Conservation (phyloP, 257 asterid genomes). For the Capsicum baccatum region DNA sequence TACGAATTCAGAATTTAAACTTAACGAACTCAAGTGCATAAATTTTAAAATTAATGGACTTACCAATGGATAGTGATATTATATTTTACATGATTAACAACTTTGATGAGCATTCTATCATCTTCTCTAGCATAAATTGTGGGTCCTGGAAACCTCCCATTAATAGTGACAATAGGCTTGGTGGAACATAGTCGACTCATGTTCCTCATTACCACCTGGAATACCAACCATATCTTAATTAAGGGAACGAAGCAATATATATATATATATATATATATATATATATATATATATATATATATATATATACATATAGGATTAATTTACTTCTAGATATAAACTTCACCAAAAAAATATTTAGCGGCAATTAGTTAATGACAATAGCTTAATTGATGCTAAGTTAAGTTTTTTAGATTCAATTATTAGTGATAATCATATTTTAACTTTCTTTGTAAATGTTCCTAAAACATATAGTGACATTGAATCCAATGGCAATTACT, state of each 20-base stretch:
- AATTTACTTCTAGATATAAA: too few species aligned
- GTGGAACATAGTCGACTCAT: constrained; percentile 64
- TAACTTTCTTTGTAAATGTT: too few species aligned
- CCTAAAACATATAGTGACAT: too few species aligned
- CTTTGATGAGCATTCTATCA: constrained; percentile 68
- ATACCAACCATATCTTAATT: not conserved
- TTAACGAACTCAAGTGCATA: not conserved
- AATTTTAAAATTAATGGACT: not conserved
- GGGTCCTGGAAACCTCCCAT: constrained; percentile 86
- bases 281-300: too few species aligned
- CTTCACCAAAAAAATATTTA: too few species aligned
- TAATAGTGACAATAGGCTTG: constrained; percentile 75
- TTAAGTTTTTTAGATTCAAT: too few species aligned
- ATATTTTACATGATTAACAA: constrained; percentile 82
- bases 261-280: too few species aligned
- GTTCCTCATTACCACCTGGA: constrained; percentile 76
- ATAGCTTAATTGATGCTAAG: too few species aligned
- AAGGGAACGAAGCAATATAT: not conserved
- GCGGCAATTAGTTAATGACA: too few species aligned
- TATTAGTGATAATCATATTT: too few species aligned
- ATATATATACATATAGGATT: too few species aligned
- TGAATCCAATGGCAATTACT: too few species aligned
- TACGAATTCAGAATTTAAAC: not conserved
- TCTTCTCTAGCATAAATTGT: constrained; percentile 87
- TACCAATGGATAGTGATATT: constrained; percentile 90